These are phyloP conservation scores for Botrytis elliptica DNA, from an alignment of 2,329 filamentous ascomycete genomes.

Conservation along the genomic window DNA sequence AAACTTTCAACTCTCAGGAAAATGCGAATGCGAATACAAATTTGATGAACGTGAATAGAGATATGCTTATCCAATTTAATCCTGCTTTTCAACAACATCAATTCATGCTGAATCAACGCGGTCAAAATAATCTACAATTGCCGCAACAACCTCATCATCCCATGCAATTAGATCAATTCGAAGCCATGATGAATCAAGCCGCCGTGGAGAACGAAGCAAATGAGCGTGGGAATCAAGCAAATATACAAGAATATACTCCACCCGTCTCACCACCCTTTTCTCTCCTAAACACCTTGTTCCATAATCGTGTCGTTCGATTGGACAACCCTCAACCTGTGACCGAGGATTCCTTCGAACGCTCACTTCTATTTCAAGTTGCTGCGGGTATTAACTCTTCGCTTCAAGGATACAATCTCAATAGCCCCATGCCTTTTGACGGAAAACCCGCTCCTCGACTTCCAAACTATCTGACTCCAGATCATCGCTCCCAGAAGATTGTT, in stretches of 20 bases:
- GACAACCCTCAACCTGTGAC: neutral
- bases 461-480: neutral
- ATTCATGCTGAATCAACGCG: neutral
- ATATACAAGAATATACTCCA: neutral
- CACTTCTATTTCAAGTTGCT: neutral
- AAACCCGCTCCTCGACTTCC: neutral
- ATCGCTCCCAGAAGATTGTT: neutral
- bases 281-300: neutral
- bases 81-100: neutral
- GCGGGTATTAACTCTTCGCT: neutral
- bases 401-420: neutral
- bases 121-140: neutral
- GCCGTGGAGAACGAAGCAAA: neutral
- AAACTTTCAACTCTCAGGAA: neutral
- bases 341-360: neutral
- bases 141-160: no score
- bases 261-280: no score
- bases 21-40: neutral
- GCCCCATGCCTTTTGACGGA: slow-evolving; percentile 1
- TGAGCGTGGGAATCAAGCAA: neutral
- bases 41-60: neutral
- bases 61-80: neutral
- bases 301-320: neutral
- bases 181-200: neutral
- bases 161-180: neutral